These are phyloP conservation scores for Oxalis stricta DNA, from an alignment of 441 rosid genomes.

Conservation along the genomic window DNA sequence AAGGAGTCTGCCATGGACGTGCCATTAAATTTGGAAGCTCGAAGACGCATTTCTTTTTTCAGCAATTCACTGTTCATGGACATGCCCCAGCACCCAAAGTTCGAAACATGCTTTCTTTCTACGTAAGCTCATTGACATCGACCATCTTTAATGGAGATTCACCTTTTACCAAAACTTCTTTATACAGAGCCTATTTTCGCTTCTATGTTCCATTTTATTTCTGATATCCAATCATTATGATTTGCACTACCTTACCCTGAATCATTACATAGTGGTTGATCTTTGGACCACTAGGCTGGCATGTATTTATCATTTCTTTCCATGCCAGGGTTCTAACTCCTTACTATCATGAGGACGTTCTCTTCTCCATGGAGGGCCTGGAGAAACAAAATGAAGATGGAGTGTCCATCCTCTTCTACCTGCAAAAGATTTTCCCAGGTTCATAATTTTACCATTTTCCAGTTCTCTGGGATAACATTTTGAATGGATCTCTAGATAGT, in stretches of 20 bases:
- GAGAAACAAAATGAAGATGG: conserved; percentile 60
- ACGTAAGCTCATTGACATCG: conserved; percentile 20
- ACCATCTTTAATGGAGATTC: background rate
- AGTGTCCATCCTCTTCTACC: conserved; percentile 54
- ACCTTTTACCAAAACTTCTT: background rate
- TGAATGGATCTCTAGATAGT: no score
- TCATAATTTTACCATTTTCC: conserved; percentile 2
- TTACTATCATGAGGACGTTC: conserved; percentile 52
- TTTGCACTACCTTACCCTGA: no score
- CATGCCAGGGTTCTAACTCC: conserved; percentile 53
- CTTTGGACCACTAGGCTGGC: no score
- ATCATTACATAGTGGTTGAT: no score
- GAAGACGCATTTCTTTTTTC: conserved; percentile 57
- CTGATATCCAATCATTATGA: no score
- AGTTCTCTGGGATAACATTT: no score
- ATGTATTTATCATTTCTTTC: conserved; percentile 3
- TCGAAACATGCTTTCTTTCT: conserved; percentile 54
- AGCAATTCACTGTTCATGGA: conserved; percentile 55
- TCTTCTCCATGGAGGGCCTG: conserved; percentile 34
- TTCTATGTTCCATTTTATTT: no score
- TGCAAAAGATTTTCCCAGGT: conserved; percentile 73
- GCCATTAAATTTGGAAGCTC: conserved; percentile 57
- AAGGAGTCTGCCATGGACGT: conserved; percentile 64
- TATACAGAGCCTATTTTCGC: background rate
- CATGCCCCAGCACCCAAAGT: conserved; percentile 55